A percentile compares a stretch with the other conserved stretches of the same genome.
Conservation (phyloP, 345 rosid genomes). For the Citrus medica region DNA sequence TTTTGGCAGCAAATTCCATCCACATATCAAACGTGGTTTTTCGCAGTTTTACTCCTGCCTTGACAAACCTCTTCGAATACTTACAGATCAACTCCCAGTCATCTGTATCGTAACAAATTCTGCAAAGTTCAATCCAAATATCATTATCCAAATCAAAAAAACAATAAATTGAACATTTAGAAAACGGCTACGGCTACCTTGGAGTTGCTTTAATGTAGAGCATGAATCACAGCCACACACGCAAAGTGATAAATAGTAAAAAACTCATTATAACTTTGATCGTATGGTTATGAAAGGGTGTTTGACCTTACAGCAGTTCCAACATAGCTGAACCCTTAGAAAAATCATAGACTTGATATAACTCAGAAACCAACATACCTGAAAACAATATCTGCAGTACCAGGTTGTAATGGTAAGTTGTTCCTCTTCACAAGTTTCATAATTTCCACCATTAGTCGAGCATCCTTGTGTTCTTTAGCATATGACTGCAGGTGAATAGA, state of each 20-base stretch:
- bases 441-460: conserved; percentile 59
- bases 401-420: conserved; percentile 59
- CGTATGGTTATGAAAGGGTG: too few relatives aligned
- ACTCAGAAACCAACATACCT: conserved; percentile 36
- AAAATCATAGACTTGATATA: neutral
- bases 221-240: too few relatives aligned
- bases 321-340: too few relatives aligned
- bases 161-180: neutral
- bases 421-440: conserved; percentile 63
- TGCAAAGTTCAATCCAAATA: conserved; percentile 34
- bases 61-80: conserved; percentile 57
- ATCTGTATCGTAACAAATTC: conserved; percentile 61
- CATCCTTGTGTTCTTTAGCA: conserved; percentile 60
- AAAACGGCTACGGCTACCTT: neutral
- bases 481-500: conserved; percentile 41
- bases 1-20: conserved; percentile 80
- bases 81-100: conserved; percentile 64
- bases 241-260: too few relatives aligned
- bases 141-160: neutral
- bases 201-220: too few relatives aligned
- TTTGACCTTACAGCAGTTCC: too few relatives aligned
- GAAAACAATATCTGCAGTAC: conserved; percentile 78
- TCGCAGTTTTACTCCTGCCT: conserved; percentile 68
- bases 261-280: too few relatives aligned
- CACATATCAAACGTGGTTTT: conserved; percentile 61